phyloP scores from a whole-genome alignment of 1,284 basidiomycete genomes.

The Heterobasidion annosum region DNA sequence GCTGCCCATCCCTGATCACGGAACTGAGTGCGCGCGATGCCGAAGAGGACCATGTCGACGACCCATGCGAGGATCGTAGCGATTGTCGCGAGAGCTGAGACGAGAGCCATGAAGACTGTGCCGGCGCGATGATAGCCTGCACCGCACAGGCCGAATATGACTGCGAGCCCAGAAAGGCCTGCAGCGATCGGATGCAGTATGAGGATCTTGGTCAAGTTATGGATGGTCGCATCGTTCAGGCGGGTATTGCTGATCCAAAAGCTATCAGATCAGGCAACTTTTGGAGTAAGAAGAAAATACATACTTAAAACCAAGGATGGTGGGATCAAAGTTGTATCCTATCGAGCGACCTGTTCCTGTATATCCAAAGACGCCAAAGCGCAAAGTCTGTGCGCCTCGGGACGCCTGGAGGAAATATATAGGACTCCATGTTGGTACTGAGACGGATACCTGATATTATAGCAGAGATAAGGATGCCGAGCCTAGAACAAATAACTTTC shows the following conservation, averaged over 20 bases:
- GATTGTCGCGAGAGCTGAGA: slow-evolving; percentile 54
- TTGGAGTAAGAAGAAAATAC: slow-evolving; percentile 10
- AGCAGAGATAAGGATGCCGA: background rate
- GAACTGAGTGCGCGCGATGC: slow-evolving; percentile 54
- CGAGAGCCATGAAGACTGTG: slow-evolving; percentile 68
- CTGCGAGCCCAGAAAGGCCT: slow-evolving; percentile 60
- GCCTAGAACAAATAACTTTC: slow-evolving; percentile 5
- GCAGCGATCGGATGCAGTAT: slow-evolving; percentile 77
- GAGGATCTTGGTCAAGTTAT: slow-evolving; percentile 62
- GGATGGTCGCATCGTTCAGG: slow-evolving; percentile 44
- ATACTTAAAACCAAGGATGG: slow-evolving; percentile 21
- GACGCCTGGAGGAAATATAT: slow-evolving; percentile 61
- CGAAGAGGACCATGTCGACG: slow-evolving; percentile 76
- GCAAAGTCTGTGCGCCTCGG: slow-evolving; percentile 23
- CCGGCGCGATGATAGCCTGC: slow-evolving; percentile 53
- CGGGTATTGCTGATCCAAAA: slow-evolving; percentile 18
- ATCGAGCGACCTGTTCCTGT: slow-evolving; percentile 46
- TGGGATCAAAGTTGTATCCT: slow-evolving; percentile 44
- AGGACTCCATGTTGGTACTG: slow-evolving; percentile 62
- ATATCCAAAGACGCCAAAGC: slow-evolving; percentile 73
- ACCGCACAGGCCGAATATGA: slow-evolving; percentile 66
- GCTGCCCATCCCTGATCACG: slow-evolving; percentile 40
- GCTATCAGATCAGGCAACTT: slow-evolving; percentile 3
- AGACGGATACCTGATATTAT: slow-evolving; percentile 42
- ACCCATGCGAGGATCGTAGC: slow-evolving; percentile 61